Evolutionary conservation across 371 early-diverging fungal species (phyloP).

Genomic region (Cokeromyces recurvatus): DNA sequence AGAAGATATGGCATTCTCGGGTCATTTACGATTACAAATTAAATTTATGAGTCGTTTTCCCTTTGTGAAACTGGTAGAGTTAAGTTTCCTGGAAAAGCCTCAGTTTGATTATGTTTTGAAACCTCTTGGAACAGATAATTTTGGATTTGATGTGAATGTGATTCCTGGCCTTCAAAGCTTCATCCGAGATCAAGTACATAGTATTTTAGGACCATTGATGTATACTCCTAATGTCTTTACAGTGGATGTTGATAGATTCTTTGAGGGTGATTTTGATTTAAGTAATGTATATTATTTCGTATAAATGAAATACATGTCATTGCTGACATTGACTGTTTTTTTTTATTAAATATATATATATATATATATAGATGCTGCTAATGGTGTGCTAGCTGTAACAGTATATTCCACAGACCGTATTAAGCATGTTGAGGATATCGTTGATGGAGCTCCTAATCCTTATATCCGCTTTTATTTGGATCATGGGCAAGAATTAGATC

Average conservation of each 20-base stretch:
- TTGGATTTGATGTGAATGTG: slow-evolving; percentile 80
- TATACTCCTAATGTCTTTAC: slow-evolving; percentile 80
- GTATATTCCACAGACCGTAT: slow-evolving; percentile 74
- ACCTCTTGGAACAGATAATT: slow-evolving; percentile 87
- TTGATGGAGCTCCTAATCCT: slow-evolving; percentile 77
- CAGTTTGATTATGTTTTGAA: slow-evolving; percentile 90
- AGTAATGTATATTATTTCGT: slow-evolving; percentile 15
- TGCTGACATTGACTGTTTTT: not conserved
- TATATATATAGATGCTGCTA: slow-evolving; percentile 51
- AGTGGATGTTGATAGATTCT: slow-evolving; percentile 77
- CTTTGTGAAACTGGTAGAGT: slow-evolving; percentile 84
- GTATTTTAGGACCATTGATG: slow-evolving; percentile 76
- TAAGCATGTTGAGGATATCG: slow-evolving; percentile 51
- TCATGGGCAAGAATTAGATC: slow-evolving; percentile 67
- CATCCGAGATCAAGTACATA: slow-evolving; percentile 75
- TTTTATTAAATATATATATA: not conserved
- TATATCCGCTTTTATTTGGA: slow-evolving; percentile 73
- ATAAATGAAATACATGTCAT: not conserved
- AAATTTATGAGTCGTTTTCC: slow-evolving; percentile 87
- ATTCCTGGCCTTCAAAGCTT: slow-evolving; percentile 81
- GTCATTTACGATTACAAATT: slow-evolving; percentile 76
- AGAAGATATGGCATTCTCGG: slow-evolving; percentile 89
- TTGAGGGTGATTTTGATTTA: slow-evolving; percentile 61
- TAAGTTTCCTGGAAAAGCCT: slow-evolving; percentile 88
- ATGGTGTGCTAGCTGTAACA: slow-evolving; percentile 81